phyloP scores from a whole-genome alignment of 2,329 filamentous ascomycete species.

The Cladophialophora yegresii region DNA sequence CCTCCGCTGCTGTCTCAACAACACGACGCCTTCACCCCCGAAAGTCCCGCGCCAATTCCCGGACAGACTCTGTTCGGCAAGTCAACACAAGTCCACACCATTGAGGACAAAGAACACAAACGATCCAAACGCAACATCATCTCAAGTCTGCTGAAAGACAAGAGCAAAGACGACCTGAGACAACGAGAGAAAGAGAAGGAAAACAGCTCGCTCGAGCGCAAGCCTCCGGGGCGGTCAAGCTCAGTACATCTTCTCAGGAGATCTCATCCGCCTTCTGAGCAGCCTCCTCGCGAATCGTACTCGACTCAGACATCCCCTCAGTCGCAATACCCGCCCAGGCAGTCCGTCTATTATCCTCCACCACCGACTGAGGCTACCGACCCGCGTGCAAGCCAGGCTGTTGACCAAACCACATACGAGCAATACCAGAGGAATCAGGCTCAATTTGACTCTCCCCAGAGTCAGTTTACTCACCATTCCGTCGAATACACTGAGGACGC shows the following conservation, averaged over 20 bases:
- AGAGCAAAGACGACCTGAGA: constrained; percentile 33
- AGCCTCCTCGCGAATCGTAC: constrained; percentile 24
- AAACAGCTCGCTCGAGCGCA: constrained; percentile 23
- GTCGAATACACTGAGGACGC: constrained; percentile 36
- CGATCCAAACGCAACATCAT: constrained; percentile 34
- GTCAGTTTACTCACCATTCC: constrained; percentile 28
- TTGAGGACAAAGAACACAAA: constrained; percentile 32
- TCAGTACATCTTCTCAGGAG: constrained; percentile 36
- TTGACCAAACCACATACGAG: constrained; percentile 23
- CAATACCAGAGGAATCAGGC: constrained; percentile 24
- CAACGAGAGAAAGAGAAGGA: constrained; percentile 33
- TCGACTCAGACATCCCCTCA: constrained; percentile 29
- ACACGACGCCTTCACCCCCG: constrained; percentile 25
- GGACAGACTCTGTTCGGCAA: constrained; percentile 34
- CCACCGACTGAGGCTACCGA: constrained; percentile 3
- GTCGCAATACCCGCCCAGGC: constrained; percentile 23
- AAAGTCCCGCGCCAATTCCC: constrained; percentile 28
- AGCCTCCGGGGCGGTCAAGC: constrained; percentile 31
- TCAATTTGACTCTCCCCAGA: constrained; percentile 30
- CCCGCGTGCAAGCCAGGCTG: constrained; percentile 11
- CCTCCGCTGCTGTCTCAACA: constrained; percentile 28
- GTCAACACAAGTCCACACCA: constrained; percentile 29
- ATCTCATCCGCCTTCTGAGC: constrained; percentile 18
- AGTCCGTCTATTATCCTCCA: constrained; percentile 26
- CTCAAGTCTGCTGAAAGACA: constrained; percentile 32